These are phyloP conservation scores for Cutaneotrichosporon mucoides DNA, from an alignment of 1,284 basidiomycete species.

Conservation along the genomic window DNA sequence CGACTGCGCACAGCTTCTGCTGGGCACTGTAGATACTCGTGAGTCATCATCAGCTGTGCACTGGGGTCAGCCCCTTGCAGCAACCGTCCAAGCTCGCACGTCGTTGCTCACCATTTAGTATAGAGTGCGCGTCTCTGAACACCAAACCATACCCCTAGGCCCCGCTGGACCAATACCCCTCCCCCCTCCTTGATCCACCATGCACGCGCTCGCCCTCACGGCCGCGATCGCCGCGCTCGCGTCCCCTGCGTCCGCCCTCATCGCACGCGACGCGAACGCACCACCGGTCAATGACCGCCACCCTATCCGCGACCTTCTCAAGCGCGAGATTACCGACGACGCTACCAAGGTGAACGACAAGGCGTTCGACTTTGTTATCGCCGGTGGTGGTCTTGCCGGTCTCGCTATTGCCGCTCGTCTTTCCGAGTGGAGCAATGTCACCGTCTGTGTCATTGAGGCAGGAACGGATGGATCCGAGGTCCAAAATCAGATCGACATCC, in stretches of 20 bases:
- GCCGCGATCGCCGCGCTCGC: slow-evolving; percentile 11
- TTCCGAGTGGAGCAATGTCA: slow-evolving; percentile 62
- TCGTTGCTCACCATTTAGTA: too few relatives aligned
- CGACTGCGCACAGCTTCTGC: too few relatives aligned
- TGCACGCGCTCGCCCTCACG: slow-evolving; percentile 2
- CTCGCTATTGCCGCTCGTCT: slow-evolving; percentile 66
- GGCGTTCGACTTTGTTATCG: slow-evolving; percentile 48
- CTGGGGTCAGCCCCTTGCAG: too few relatives aligned
- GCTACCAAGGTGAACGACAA: slow-evolving; percentile 25
- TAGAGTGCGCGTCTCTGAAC: too few relatives aligned
- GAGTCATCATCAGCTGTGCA: too few relatives aligned
- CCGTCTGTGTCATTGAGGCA: slow-evolving; percentile 69
- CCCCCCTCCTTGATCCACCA: neutral
- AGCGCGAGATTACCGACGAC: slow-evolving; percentile 32
- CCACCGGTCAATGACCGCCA: slow-evolving; percentile 24
- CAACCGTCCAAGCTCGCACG: too few relatives aligned
- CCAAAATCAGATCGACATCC: slow-evolving; percentile 49
- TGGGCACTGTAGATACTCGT: too few relatives aligned
- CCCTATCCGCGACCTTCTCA: slow-evolving; percentile 28
- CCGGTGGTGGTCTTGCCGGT: slow-evolving; percentile 65
- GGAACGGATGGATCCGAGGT: slow-evolving; percentile 60
- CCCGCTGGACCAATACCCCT: neutral
- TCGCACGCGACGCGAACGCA: neutral
- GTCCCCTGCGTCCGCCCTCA: neutral
- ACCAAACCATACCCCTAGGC: too few relatives aligned